phyloP scores from a whole-genome alignment of 768 basidiomycete genomes.

The Lenzites betulinus region DNA sequence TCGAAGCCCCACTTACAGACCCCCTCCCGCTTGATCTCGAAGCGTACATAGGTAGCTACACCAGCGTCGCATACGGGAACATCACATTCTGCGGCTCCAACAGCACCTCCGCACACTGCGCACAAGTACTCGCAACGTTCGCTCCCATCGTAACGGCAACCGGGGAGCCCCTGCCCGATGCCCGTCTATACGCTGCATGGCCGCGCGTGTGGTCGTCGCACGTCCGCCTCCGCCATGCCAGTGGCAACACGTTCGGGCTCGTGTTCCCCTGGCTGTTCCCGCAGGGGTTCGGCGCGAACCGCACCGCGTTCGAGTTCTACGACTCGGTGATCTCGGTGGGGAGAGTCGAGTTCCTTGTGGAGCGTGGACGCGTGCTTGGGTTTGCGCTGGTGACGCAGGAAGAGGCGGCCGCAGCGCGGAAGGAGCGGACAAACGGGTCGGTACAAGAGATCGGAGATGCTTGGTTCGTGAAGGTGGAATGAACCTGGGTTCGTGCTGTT shows the following conservation, averaged over 20 bases:
- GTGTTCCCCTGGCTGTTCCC: slow-evolving; percentile 34
- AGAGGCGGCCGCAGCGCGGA: slow-evolving; percentile 10
- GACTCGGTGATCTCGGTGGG: neutral
- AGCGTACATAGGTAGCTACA: slow-evolving; percentile 21
- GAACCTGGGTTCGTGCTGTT: too few relatives aligned
- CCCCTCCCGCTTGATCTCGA: slow-evolving; percentile 5
- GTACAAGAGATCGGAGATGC: slow-evolving; percentile 14
- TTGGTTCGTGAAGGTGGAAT: slow-evolving; percentile 10
- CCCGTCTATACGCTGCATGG: slow-evolving; percentile 12
- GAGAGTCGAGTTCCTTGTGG: slow-evolving; percentile 12
- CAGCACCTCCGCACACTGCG: slow-evolving; percentile 18
- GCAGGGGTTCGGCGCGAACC: slow-evolving; percentile 36
- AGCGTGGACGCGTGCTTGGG: slow-evolving; percentile 12
- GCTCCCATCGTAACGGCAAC: slow-evolving; percentile 6
- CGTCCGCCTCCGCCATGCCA: slow-evolving; percentile 30
- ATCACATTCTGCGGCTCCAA: slow-evolving; percentile 25
- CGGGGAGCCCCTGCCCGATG: neutral
- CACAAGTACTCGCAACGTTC: slow-evolving; percentile 11
- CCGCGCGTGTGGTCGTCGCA: slow-evolving; percentile 36
- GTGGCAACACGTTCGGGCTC: slow-evolving; percentile 26
- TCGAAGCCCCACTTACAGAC: neutral
- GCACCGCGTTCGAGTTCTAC: slow-evolving; percentile 15
- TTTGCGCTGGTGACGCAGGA: slow-evolving; percentile 18
- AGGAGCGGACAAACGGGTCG: neutral
- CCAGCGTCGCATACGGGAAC: slow-evolving; percentile 24